Base-by-base conservation (phyloP, 148 eudicot genomes). In the Beta vulgaris region DNA sequence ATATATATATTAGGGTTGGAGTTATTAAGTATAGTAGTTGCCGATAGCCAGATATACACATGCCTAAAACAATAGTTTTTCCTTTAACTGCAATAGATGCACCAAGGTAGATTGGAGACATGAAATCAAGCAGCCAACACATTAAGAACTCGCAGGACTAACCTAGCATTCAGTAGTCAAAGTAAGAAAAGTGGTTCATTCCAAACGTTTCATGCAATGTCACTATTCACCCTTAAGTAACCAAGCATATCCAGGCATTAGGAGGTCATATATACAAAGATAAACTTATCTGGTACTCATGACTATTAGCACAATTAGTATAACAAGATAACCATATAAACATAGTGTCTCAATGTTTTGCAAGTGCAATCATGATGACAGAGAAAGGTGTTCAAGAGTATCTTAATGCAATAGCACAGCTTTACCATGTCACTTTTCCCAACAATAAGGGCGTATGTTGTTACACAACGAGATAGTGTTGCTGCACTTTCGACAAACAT, bases 401-500 rank as follows among this genome's bases (percentile, higher is more conserved):
- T 25, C 66, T 66, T 16, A 68, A 18, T 29, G 46, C 25, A 19
- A n/a, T 23, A 23, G 26, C 39, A 32, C 29, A 42, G 68, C 18
- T n/a, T 60, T 87, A 92, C 99, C 97, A 85, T 81, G 84, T 74
- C 75, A 82, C 84, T 76, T 63, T 66, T 88, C 68, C 86, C 81
- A 80, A 84, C 85, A 79, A 96, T 89, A 82, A 92, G 86, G 55
- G 72, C 67, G 69, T 89, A 96, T 37, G 84, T 87, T 67, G 92
- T 88, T 68, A 89, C 54, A 82, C 97, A 92, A 48, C 98, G 98
- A 18, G 80, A 76, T 83, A 96, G 85, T 31, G 99, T 96, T 73
- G 97, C 91, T 65, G 79, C 84, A 87, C 90, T 84, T 89, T 96
- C 99, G 71, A 88, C 91, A 66, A 87, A 76, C 82, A 96, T 84